Conservation (phyloP, 1,284 basidiomycete genomes). For the Cryptococcus sp. region DNA sequence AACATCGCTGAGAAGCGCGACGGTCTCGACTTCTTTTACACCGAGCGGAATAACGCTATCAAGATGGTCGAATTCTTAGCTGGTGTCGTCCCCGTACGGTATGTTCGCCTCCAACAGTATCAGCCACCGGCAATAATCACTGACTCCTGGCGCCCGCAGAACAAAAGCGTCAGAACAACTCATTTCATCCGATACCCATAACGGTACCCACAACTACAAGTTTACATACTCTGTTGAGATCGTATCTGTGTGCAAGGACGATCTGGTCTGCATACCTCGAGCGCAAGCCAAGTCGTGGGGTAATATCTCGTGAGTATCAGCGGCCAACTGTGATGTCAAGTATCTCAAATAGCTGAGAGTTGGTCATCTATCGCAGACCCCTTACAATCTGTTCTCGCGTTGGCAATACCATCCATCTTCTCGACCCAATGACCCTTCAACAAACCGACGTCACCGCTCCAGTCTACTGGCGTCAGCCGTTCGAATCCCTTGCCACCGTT, state of each 20-base stretch:
- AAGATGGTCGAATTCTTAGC: constrained; percentile 97
- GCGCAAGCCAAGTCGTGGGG: constrained; percentile 78
- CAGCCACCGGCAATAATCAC: background rate
- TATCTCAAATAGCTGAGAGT: background rate
- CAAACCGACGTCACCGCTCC: constrained; percentile 74
- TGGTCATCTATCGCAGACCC: constrained; percentile 55
- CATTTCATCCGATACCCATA: constrained; percentile 88
- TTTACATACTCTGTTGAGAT: constrained; percentile 98
- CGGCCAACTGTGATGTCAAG: background rate
- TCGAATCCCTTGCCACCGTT: constrained; percentile 76
- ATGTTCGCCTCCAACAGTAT: constrained; percentile 39
- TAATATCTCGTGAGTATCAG: constrained; percentile 69
- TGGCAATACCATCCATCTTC: constrained; percentile 85
- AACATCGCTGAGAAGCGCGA: constrained; percentile 90
- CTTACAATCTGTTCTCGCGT: constrained; percentile 86
- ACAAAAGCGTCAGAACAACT: constrained; percentile 91
- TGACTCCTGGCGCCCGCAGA: constrained; percentile 53
- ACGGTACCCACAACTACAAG: constrained; percentile 92
- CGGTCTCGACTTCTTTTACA: constrained; percentile 96
- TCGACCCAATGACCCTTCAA: constrained; percentile 87
- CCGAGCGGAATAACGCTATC: constrained; percentile 82
- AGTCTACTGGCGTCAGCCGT: constrained; percentile 90
- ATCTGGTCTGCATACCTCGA: constrained; percentile 84
- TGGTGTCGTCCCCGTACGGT: constrained; percentile 85
- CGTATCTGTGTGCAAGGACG: constrained; percentile 95